Conservation (phyloP, 257 asterid genomes). For the Rehmannia glutinosa region DNA sequence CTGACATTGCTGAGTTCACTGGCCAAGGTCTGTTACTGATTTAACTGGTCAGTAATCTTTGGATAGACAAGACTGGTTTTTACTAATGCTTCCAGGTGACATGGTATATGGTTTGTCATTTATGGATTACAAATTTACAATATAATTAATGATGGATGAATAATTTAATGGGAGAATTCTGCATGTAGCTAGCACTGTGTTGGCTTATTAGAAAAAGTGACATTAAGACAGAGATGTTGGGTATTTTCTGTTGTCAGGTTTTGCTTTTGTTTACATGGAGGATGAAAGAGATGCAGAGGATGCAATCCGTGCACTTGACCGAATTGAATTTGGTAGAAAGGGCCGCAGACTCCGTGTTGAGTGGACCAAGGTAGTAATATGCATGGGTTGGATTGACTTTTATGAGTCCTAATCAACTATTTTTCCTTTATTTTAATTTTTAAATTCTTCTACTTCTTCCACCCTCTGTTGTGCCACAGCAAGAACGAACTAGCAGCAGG, state of each 20-base stretch:
- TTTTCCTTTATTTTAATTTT: background rate
- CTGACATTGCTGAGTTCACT: slow-evolving; percentile 60
- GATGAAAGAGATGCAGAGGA: slow-evolving; percentile 89
- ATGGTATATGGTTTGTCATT: slow-evolving; percentile 26
- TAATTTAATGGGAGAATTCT: slow-evolving; percentile 18
- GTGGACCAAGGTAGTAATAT: slow-evolving; percentile 82
- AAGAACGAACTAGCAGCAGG: slow-evolving; percentile 60
- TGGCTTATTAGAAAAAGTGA: background rate
- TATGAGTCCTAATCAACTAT: background rate
- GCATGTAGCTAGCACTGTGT: slow-evolving; percentile 1
- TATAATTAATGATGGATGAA: background rate
- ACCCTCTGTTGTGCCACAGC: slow-evolving; percentile 34
- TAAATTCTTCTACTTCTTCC: slow-evolving; percentile 1
- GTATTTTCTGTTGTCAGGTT: slow-evolving; percentile 24
- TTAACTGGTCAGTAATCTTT: slow-evolving; percentile 39
- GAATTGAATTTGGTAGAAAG: slow-evolving; percentile 71
- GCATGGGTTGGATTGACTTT: background rate
- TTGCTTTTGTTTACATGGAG: slow-evolving; percentile 71
- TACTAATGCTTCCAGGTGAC: slow-evolving; percentile 33
- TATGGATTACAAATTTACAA: slow-evolving; percentile 19
- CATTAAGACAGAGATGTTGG: background rate
- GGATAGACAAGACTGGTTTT: slow-evolving; percentile 37
- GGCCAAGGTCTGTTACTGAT: slow-evolving; percentile 65
- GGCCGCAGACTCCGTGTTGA: slow-evolving; percentile 87
- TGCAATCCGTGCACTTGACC: slow-evolving; percentile 77